Conservation (phyloP, 768 basidiomycete genomes). For the Boletus sp. region DNA sequence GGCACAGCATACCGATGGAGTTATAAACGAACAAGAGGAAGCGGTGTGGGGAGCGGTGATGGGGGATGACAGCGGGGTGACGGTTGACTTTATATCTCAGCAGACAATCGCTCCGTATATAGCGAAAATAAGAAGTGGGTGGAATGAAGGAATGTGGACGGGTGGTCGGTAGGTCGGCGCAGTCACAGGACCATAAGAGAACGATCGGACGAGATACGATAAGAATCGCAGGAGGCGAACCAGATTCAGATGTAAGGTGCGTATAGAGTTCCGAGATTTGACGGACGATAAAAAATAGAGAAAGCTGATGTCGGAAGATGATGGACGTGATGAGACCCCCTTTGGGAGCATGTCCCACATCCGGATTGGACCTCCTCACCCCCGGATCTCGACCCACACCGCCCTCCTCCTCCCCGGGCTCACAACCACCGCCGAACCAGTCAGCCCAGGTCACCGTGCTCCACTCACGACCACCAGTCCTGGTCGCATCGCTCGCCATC, state of each 20-base stretch:
- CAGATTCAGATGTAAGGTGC: constrained; percentile 5
- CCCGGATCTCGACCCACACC: background rate
- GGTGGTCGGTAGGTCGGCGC: constrained; percentile 5
- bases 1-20: constrained; percentile 18
- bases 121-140: constrained; percentile 12
- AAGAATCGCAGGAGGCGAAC: constrained; percentile 19
- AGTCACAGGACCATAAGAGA: constrained; percentile 32
- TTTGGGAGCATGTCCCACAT: constrained; percentile 3
- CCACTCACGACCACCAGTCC: background rate
- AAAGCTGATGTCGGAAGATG: constrained; percentile 9
- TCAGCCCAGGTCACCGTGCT: background rate
- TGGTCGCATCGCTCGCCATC: background rate
- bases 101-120: constrained; percentile 13
- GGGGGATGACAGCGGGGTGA: constrained; percentile 10
- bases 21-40: constrained; percentile 5
- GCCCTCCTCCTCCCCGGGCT: too few relatives aligned
- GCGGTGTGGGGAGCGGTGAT: constrained; percentile 11
- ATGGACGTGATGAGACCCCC: constrained; percentile 4
- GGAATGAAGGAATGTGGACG: constrained; percentile 15
- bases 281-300: constrained; percentile 14
- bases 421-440: background rate
- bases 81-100: constrained; percentile 33
- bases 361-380: background rate
- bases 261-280: constrained; percentile 22
- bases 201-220: constrained; percentile 32